Evolutionary conservation across 768 basidiomycete species (phyloP), one percentile per base, ranked within the genome.

Genomic region (Lactarius pseudohatsudake): DNA sequence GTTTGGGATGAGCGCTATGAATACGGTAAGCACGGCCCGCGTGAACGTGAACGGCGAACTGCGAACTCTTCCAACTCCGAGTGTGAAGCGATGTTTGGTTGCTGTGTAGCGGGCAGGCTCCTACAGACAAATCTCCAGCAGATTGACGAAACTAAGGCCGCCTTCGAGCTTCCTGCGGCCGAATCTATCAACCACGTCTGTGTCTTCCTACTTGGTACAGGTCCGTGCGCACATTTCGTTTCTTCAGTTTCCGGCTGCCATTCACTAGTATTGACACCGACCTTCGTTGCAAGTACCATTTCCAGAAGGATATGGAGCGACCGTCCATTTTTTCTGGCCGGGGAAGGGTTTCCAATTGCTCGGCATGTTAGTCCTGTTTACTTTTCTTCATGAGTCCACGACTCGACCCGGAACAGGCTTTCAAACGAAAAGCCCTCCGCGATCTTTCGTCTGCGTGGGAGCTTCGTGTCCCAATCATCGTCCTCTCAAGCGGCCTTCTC

Each of bases 361-460:
- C 10, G 93, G 93, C 73, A 90, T 91, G 93, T 91, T 71, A 72
- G 90, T 78, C 20, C 8, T 45, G 36, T 50, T 36, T 3, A 20
- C 18, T 57, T 47, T 40, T 16, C 32, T 15, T 60, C 61, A 18
- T 43, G 13, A 32, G 40, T 20, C 28, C n/a, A 43, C 55, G 22
- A 53, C 53, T 62, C 61, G 28, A 30, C 15, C 15, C n/a, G 16
- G 6, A 40, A 15, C 69, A 94, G 92, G 87, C 81, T 96, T 30
- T 92, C 92, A 16, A 94, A 94, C 73, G 91, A 93, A 38, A 94
- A 94, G 74, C 92, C 92, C 0, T 92, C 91, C 13, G 91, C 92
- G 0, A 92, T 94, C 72, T 94, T 94, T 78, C 91, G 92, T 28
- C 80, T 94, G 28, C 84, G 87, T 4, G 87, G 89, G 9, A 84